Percentiles rank a stretch among this genome's conserved stretches.
phyloP scores from a whole-genome alignment of 164 flowering plant genomes.

The Chimonanthus praecox region DNA sequence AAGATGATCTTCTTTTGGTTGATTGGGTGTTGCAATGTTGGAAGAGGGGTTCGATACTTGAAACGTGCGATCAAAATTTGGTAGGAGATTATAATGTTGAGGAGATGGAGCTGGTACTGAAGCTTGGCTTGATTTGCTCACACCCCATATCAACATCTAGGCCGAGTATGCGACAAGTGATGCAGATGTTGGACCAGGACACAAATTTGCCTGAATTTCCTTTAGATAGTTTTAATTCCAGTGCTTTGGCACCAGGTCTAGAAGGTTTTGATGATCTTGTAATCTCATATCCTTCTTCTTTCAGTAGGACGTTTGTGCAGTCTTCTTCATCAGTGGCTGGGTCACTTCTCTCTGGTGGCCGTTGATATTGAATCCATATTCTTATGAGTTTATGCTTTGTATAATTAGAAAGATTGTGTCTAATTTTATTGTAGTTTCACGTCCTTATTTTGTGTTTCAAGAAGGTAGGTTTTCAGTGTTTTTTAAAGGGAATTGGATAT shows the following conservation, averaged over 20 bases:
- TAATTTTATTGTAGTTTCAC: no score
- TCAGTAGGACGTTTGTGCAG: background rate
- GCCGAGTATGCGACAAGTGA: slow-evolving; percentile 6
- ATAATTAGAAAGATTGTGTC: no score
- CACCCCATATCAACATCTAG: background rate
- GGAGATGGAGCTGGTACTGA: slow-evolving; percentile 17
- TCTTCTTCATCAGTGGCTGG: background rate
- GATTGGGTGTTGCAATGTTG: slow-evolving; percentile 20
- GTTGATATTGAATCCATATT: background rate
- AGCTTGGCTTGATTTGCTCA: slow-evolving; percentile 19
- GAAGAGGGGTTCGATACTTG: slow-evolving; percentile 9
- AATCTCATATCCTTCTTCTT: background rate
- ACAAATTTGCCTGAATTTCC: background rate
- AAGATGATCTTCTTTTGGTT: slow-evolving; percentile 14
- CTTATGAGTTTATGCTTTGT: no score
- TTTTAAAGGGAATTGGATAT: no score
- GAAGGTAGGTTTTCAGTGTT: no score
- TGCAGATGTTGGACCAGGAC: background rate
- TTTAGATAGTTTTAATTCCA: background rate
- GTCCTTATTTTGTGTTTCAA: no score
- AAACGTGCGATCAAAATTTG: slow-evolving; percentile 15
- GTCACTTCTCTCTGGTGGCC: background rate
- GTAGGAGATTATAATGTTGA: background rate
- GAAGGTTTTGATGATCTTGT: background rate
- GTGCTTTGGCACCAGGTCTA: background rate